Evolutionary conservation across 129 eudicot species (phyloP).

Genomic region (Pittosporum tobira): DNA sequence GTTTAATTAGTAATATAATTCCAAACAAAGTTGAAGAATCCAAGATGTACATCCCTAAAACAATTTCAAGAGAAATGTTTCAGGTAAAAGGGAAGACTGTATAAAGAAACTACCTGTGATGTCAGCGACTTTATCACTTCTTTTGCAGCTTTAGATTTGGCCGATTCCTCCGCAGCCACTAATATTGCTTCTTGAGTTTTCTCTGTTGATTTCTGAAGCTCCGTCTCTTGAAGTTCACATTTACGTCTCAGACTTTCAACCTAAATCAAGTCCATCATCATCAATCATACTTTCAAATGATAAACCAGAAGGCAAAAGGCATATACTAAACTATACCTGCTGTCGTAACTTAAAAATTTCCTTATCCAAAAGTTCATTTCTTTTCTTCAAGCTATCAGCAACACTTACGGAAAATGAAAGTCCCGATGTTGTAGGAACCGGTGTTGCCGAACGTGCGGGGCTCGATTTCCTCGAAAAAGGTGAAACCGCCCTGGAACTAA

Average conservation of each 20-base stretch:
- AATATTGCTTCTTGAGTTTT: conserved; percentile 71
- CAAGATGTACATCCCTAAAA: too few species aligned
- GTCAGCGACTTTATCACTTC: conserved; percentile 92
- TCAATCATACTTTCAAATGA: not conserved
- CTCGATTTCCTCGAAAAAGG: conserved; percentile 82
- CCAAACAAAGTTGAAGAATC: not conserved
- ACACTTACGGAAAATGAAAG: conserved; percentile 81
- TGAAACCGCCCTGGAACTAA: conserved; percentile 82
- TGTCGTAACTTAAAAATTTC: conserved; percentile 75
- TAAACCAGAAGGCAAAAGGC: not conserved
- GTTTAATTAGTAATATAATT: not conserved
- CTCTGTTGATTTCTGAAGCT: conserved; percentile 66
- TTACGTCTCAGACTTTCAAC: conserved; percentile 65
- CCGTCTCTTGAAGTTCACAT: conserved; percentile 75
- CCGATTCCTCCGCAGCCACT: conserved; percentile 70
- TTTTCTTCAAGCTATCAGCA: conserved; percentile 85
- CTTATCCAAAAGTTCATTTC: conserved; percentile 78
- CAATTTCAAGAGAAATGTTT: not conserved
- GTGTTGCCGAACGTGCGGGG: conserved; percentile 95
- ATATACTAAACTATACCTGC: conserved; percentile 45
- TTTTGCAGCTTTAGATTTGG: conserved; percentile 89
- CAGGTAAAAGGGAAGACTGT: not conserved
- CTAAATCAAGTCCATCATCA: conserved; percentile 27
- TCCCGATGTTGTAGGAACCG: conserved; percentile 92
- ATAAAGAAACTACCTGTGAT: conserved; percentile 52